phyloP scores from a whole-genome alignment of 768 basidiomycete genomes.

The Boletus reticuloceps region DNA sequence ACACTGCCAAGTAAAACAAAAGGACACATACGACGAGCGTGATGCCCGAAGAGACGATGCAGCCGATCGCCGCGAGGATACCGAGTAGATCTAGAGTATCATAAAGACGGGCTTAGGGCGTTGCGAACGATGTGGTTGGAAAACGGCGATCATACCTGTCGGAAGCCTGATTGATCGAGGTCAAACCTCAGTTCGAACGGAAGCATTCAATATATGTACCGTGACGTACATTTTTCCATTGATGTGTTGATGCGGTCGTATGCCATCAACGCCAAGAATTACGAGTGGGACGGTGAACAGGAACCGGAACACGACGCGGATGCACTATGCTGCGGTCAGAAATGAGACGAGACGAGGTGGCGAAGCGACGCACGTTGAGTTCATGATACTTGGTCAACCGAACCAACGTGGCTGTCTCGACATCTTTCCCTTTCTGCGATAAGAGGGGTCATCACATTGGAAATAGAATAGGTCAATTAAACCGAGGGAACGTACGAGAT shows the following conservation, averaged over 20 bases:
- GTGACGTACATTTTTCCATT: conserved; percentile 54
- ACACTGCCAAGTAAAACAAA: not conserved
- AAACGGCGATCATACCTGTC: conserved; percentile 13
- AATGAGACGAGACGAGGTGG: not conserved
- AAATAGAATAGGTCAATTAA: not conserved
- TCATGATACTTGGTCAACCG: conserved; percentile 80
- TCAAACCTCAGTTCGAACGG: not conserved
- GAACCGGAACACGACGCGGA: conserved; percentile 73
- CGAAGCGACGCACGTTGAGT: conserved; percentile 58
- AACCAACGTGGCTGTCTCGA: conserved; percentile 61
- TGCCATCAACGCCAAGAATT: conserved; percentile 68
- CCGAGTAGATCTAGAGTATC: conserved; percentile 51
- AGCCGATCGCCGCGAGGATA: conserved; percentile 57
- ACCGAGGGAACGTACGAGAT: conserved; percentile 46
- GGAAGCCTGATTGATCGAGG: conserved; percentile 20
- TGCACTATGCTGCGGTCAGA: conserved; percentile 40
- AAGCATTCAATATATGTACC: no score
- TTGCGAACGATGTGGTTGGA: no score
- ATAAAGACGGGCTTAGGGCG: not conserved
- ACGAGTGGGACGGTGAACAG: conserved; percentile 64
- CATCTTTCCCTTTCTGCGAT: conserved; percentile 53
- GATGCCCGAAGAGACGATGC: conserved; percentile 64
- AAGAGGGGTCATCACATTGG: not conserved
- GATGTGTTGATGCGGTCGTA: conserved; percentile 57
- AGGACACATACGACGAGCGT: conserved; percentile 57